Conservation (phyloP, 371 early-diverging fungal genomes). For the Mortierella sp. region DNA sequence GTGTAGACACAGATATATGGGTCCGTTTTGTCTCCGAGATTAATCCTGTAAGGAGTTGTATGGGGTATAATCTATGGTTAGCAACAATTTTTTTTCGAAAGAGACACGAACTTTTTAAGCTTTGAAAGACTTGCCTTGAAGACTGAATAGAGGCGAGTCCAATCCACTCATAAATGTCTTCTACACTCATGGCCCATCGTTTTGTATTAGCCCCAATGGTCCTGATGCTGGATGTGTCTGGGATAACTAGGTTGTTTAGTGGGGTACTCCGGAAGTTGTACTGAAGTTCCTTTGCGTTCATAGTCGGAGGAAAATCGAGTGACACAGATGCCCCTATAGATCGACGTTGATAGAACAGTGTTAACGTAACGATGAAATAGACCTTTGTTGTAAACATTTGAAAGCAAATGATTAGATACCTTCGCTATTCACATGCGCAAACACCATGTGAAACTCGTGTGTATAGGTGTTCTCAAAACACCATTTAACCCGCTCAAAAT, state of each 20-base stretch:
- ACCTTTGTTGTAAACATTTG: background rate
- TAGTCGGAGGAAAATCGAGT: constrained; percentile 27
- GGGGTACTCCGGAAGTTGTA: constrained; percentile 11
- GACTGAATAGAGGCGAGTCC: constrained; percentile 66
- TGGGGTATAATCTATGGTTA: background rate
- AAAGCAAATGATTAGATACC: constrained; percentile 15
- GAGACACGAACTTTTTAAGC: background rate
- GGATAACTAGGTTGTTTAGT: constrained; percentile 23
- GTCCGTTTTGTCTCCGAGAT: constrained; percentile 51
- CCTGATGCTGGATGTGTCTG: constrained; percentile 25
- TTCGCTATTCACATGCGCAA: constrained; percentile 55
- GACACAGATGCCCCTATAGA: constrained; percentile 28
- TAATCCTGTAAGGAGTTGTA: constrained; percentile 31
- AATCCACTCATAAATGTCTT: constrained; percentile 70
- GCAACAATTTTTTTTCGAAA: background rate
- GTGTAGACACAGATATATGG: constrained; percentile 66
- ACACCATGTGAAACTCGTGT: constrained; percentile 55
- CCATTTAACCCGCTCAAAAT: constrained; percentile 63
- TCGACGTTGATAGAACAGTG: background rate
- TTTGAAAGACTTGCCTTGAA: constrained; percentile 52
- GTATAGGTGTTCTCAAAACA: constrained; percentile 65
- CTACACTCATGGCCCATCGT: constrained; percentile 23
- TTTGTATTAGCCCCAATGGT: constrained; percentile 43
- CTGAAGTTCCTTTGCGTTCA: constrained; percentile 8
- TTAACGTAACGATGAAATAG: background rate